phyloP scores from a whole-genome alignment of 176 grass and related monocot species.

The Triticum monococcum region DNA sequence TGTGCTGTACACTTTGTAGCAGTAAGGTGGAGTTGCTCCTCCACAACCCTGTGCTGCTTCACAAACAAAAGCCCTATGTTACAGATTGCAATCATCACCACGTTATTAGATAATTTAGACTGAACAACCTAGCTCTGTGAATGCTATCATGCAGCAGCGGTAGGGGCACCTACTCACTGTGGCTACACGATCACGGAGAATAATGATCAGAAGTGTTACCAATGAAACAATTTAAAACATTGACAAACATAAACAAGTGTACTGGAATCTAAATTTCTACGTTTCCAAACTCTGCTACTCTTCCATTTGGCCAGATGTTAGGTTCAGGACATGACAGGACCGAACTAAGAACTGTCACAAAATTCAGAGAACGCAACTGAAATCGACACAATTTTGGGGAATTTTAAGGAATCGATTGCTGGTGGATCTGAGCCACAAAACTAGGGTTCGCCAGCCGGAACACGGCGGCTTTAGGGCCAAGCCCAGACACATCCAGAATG shows the following conservation, averaged over 20 bases:
- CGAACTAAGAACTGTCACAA: too few relatives aligned
- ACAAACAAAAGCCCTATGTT: slow-evolving; percentile 13
- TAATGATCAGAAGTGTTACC: slow-evolving; percentile 9
- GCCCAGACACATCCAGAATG: too few relatives aligned
- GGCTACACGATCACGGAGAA: neutral
- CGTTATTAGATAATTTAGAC: neutral
- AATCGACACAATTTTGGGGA: too few relatives aligned
- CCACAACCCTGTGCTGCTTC: too few relatives aligned
- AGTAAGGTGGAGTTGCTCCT: too few relatives aligned
- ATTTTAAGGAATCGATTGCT: too few relatives aligned
- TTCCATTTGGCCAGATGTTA: neutral
- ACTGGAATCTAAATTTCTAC: neutral
- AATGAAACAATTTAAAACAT: neutral
- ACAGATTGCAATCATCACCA: neutral
- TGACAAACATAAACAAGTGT: slow-evolving; percentile 6
- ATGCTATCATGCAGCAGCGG: neutral
- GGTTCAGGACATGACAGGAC: neutral
- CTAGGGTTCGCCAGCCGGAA: too few relatives aligned
- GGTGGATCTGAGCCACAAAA: too few relatives aligned
- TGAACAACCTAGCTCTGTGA: neutral
- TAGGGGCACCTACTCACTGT: neutral
- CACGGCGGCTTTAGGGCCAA: too few relatives aligned
- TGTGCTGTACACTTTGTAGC: too few relatives aligned
- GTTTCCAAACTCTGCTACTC: neutral
- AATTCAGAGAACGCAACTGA: too few relatives aligned